Conservation (phyloP, 2,329 filamentous ascomycete genomes). For the Aureobasidium pullulans region DNA sequence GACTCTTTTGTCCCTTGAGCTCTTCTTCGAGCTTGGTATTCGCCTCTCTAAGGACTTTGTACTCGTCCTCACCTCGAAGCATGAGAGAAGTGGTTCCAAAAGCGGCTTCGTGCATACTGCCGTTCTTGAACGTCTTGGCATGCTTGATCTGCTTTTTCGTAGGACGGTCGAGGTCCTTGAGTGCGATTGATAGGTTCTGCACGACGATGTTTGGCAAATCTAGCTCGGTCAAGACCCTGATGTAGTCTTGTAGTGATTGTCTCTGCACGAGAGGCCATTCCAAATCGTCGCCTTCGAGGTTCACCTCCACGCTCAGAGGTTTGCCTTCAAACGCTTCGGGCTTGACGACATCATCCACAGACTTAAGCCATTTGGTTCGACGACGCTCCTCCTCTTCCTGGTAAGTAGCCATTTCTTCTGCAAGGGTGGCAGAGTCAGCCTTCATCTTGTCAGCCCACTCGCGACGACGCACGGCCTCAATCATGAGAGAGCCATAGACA, state of each 20-base stretch:
- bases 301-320: constrained; percentile 75
- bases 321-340: constrained; percentile 59
- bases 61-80: constrained; percentile 79
- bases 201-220: constrained; percentile 60
- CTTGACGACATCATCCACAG: constrained; percentile 66
- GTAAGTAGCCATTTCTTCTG: constrained; percentile 86
- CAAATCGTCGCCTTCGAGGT: constrained; percentile 69
- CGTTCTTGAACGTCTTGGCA: constrained; percentile 91
- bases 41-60: constrained; percentile 44
- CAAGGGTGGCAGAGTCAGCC: constrained; percentile 74
- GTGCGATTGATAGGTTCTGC: constrained; percentile 65
- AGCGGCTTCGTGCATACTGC: constrained; percentile 84
- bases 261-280: constrained; percentile 72
- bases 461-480: constrained; percentile 75
- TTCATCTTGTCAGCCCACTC: constrained; percentile 93
- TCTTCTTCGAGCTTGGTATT: constrained; percentile 53
- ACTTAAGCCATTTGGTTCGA: constrained; percentile 83
- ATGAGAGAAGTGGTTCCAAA: constrained; percentile 81
- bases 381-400: constrained; percentile 89
- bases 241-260: constrained; percentile 68
- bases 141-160: constrained; percentile 81
- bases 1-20: constrained; percentile 84
- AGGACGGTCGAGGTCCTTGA: constrained; percentile 72
- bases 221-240: constrained; percentile 57
- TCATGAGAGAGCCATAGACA: constrained; percentile 81